phyloP scores from a whole-genome alignment of 306 rosid species.

The Sesbania bispinosa region DNA sequence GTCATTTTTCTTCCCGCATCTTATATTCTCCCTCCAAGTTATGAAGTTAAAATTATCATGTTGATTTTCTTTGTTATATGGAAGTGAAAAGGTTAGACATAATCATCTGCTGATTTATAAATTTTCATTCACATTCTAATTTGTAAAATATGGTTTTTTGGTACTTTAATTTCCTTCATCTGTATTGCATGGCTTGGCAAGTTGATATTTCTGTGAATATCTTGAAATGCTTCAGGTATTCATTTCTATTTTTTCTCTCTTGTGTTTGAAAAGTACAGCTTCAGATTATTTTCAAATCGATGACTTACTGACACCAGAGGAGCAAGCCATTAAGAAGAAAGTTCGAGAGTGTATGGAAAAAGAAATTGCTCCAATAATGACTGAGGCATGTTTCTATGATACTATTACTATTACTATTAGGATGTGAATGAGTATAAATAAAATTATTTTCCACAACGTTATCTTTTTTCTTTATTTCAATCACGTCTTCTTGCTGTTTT shows the following conservation, averaged over 20 bases:
- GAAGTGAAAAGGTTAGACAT: background rate
- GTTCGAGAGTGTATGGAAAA: constrained; percentile 66
- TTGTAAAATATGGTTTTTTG: background rate
- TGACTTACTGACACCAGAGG: constrained; percentile 67
- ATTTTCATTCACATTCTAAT: background rate
- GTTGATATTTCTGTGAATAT: background rate
- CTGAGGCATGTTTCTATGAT: constrained; percentile 47
- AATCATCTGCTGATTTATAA: background rate
- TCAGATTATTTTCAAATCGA: constrained; percentile 63
- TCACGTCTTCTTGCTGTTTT: background rate
- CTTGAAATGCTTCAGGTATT: background rate
- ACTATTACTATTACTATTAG: background rate
- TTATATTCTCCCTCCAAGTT: background rate
- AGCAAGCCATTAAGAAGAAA: constrained; percentile 51
- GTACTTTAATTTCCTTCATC: background rate
- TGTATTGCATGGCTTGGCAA: background rate
- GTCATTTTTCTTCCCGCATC: background rate
- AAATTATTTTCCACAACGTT: background rate
- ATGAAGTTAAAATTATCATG: background rate
- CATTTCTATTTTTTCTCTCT: background rate
- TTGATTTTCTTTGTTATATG: background rate
- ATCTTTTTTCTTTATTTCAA: background rate
- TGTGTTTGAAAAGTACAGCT: constrained; percentile 40
- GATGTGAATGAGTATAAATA: background rate
- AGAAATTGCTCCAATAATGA: constrained; percentile 81